These are phyloP conservation scores for Penicillium canescens DNA, from an alignment of 495 filamentous ascomycete genomes.

Conservation along the genomic window DNA sequence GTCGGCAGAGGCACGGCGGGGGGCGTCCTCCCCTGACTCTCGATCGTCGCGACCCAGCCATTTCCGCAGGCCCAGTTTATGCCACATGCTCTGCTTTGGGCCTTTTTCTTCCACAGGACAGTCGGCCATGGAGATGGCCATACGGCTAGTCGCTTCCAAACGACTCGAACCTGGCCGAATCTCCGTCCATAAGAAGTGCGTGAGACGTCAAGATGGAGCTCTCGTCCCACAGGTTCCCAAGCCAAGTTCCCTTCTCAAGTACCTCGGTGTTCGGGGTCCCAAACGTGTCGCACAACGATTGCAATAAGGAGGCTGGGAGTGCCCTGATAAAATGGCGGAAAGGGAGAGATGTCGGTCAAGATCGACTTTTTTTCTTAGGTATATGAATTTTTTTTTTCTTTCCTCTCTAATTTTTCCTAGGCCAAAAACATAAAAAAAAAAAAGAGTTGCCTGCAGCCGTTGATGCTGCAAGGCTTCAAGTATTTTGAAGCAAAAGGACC, in stretches of 20 bases:
- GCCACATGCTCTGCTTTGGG: slow-evolving; percentile 55
- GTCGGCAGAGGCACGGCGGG: slow-evolving; percentile 20
- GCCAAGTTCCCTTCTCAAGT: background rate
- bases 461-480: slow-evolving; percentile 28
- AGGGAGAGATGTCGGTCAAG: slow-evolving; percentile 19
- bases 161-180: slow-evolving; percentile 36
- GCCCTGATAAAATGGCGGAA: slow-evolving; percentile 4
- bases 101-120: slow-evolving; percentile 40
- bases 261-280: slow-evolving; percentile 4
- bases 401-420: background rate
- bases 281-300: slow-evolving; percentile 31
- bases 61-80: slow-evolving; percentile 44
- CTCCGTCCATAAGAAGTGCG: slow-evolving; percentile 39
- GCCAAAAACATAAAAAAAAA: slow-evolving; percentile 2
- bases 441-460: slow-evolving; percentile 9
- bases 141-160: slow-evolving; percentile 33
- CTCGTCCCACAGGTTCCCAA: background rate
- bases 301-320: slow-evolving; percentile 35
- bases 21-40: slow-evolving; percentile 23
- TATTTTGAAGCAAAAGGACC: slow-evolving; percentile 29
- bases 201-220: slow-evolving; percentile 15
- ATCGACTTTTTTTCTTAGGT: slow-evolving; percentile 4
- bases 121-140: slow-evolving; percentile 49
- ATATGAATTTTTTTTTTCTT: background rate
- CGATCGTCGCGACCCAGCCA: slow-evolving; percentile 52